A percentile compares a stretch with the other conserved stretches of the same genome.
Conservation (phyloP, 2,329 filamentous ascomycete genomes). For the Xylaria sp. region DNA sequence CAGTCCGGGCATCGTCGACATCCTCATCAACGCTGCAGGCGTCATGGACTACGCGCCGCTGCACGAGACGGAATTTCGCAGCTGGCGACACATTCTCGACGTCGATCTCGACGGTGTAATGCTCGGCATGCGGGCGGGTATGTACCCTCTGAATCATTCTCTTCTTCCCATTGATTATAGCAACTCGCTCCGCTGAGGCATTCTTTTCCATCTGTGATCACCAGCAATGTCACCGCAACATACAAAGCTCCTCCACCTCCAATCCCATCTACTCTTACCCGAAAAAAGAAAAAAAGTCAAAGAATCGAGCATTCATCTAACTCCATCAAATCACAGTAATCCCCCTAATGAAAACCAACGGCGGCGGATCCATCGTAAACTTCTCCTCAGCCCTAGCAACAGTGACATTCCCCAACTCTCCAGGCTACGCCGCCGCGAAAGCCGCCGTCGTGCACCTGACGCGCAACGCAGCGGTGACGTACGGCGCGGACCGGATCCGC, state of each 20-base stretch:
- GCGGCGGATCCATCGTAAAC: conserved; percentile 6
- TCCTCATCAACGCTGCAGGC: conserved; percentile 7
- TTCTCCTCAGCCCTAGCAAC: not conserved
- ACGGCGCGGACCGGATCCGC: not conserved
- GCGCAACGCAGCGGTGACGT: conserved; percentile 1
- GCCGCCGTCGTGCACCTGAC: conserved; percentile 4
- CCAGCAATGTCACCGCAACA: no score
- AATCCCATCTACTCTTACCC: no score
- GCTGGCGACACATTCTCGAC: not conserved
- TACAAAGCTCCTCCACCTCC: no score
- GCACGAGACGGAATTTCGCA: not conserved
- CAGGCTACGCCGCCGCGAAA: conserved; percentile 6
- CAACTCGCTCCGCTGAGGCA: no score
- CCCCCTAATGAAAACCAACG: not conserved
- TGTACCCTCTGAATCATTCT: no score
- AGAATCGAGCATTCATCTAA: no score
- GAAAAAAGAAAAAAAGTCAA: no score
- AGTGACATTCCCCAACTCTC: not conserved
- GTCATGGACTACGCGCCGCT: conserved; percentile 1
- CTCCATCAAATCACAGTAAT: no score
- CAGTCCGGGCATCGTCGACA: not conserved
- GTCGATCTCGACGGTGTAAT: conserved; percentile 10
- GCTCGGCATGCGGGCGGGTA: conserved; percentile 9
- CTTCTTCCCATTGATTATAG: no score
- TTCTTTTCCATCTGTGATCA: no score